Conservation (phyloP, 2,329 filamentous ascomycete species). For the Purpureocillium lavendulum region DNA sequence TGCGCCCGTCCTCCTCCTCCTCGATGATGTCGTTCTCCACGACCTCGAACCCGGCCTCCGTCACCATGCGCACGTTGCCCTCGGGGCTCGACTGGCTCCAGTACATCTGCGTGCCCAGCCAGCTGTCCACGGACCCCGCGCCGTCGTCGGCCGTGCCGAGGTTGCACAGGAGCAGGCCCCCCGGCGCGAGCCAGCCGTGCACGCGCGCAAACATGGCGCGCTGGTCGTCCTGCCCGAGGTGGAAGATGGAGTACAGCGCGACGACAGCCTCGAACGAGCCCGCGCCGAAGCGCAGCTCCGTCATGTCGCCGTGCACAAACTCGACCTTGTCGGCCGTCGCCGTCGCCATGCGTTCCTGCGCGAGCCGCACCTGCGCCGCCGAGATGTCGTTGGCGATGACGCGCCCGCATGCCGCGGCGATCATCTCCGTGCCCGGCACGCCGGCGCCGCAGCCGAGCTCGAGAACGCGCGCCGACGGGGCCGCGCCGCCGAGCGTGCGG, state of each 20-base stretch:
- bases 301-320: neutral
- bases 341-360: neutral
- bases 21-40: neutral
- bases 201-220: neutral
- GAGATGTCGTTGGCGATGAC: slow-evolving; percentile 1
- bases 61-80: neutral
- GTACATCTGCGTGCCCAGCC: slow-evolving; percentile 1
- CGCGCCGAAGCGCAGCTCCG: neutral
- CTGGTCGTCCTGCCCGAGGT: neutral
- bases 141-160: neutral
- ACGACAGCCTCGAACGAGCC: neutral
- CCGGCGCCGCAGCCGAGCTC: slow-evolving; percentile 1
- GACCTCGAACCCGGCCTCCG: neutral
- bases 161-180: neutral
- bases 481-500: neutral
- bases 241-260: neutral
- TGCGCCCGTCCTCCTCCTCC: neutral
- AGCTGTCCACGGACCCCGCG: neutral
- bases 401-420: neutral
- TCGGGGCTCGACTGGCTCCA: neutral
- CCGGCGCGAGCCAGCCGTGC: neutral
- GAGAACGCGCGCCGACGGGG: neutral
- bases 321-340: neutral
- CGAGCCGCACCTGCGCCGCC: neutral
- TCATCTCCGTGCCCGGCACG: neutral